Conservation (phyloP, 352 stramenopile genomes). For the Globisporangium radiosum region DNA sequence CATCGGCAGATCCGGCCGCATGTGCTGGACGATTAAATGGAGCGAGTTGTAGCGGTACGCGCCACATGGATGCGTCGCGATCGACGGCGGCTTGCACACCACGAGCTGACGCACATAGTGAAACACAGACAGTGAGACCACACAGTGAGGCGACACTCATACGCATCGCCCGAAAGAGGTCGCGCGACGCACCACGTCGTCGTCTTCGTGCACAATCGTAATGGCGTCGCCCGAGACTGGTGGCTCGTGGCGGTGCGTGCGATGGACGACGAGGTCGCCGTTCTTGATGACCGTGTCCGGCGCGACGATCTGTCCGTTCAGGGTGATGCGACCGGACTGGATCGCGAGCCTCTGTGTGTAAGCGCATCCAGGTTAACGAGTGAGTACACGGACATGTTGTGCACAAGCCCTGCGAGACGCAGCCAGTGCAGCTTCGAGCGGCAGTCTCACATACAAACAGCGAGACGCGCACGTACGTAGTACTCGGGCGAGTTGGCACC, state of each 20-base stretch:
- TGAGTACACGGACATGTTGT: no score
- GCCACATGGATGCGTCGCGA: conserved; percentile 93
- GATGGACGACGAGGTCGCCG: conserved; percentile 92
- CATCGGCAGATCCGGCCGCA: conserved; percentile 56
- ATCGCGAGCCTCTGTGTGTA: conserved; percentile 84
- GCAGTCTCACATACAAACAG: conserved; percentile 5
- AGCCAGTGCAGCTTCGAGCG: no score
- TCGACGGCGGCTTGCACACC: conserved; percentile 87
- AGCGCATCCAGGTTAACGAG: no score
- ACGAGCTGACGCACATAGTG: conserved; percentile 41
- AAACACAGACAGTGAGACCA: background rate
- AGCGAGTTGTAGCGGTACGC: conserved; percentile 95
- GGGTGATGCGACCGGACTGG: conserved; percentile 88
- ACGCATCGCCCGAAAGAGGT: background rate
- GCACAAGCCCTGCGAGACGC: no score
- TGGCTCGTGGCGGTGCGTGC: conserved; percentile 95
- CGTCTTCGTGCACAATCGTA: conserved; percentile 68
- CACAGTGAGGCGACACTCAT: background rate
- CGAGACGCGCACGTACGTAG: conserved; percentile 39
- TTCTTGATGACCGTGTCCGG: conserved; percentile 85
- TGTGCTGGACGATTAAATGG: conserved; percentile 67
- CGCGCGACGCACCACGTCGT: conserved; percentile 45
- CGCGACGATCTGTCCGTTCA: conserved; percentile 84
- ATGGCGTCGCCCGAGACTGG: conserved; percentile 86
- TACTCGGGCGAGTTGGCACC: conserved; percentile 82